Evolutionary conservation across 192 early-diverging fungal genomes (phyloP), one percentile per base, ranked within the genome.

Genomic region (Irineochytrium annulatum): DNA sequence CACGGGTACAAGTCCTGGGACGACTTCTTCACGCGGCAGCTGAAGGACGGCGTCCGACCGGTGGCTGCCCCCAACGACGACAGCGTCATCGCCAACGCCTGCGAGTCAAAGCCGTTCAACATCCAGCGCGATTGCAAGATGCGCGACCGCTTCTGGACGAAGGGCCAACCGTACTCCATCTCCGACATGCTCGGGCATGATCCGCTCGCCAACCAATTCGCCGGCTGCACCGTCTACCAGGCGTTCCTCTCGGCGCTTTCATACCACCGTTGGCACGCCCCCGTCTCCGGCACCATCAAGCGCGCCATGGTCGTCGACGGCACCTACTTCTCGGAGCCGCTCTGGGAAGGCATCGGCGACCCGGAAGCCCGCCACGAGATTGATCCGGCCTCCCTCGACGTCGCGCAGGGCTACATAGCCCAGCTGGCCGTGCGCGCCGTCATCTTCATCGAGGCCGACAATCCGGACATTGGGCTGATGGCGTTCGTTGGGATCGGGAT

Each of bases 1-100:
- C 51, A 62, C 24, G 60, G 48, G 49, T 62, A 35, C 34, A 62
- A 62, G 49, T 53, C 48, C 17, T 62, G 60, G 60, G 60, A 62
- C 32, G 60, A 62, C 3, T 62, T 62, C 60, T 62, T 62, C 26
- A 62, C 60, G 17, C 60, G 60, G 26, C 17, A 34, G 16, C 53
- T 62, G 32, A 29, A 51, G 24, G 60, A 62, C 0, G 60, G 51
- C 46, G 51, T 39, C 5, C 60, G 60, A 6, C 60, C 60, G 13
- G 49, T 62, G n/a, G 60, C 49, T n/a, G 32, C 60, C 2, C 60
- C 60, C 48, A 34, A 51, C 27, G 60, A 62, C 60, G 60, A 62
- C 60, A 3, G 14, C 51, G 51, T 62, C 2, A 53, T 62, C 49
- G 51, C 33, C 46, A 62, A 62, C 51, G 46, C 49, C 51, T 62